Conservation (phyloP, 2,329 filamentous ascomycete species). For the Helotiales sp. region DNA sequence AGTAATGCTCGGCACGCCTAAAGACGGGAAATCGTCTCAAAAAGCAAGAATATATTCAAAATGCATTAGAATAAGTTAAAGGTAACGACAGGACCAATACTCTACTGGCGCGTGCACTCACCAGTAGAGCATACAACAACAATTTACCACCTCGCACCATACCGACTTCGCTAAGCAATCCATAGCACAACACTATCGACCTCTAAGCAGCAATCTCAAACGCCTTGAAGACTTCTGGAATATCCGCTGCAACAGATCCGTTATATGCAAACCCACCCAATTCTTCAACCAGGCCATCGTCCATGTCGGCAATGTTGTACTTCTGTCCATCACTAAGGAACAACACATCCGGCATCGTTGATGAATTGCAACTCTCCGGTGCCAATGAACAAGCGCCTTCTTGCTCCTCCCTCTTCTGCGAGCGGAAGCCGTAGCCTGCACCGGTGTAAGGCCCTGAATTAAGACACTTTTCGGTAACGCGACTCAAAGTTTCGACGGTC, state of each 20-base stretch:
- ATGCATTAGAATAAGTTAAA: too few relatives aligned
- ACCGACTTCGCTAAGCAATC: neutral
- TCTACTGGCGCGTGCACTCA: too few relatives aligned
- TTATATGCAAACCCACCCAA: neutral
- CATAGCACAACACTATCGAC: neutral
- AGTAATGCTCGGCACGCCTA: too few relatives aligned
- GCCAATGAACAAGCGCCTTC: neutral
- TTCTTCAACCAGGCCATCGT: neutral
- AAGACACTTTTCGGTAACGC: slow-evolving; percentile 1
- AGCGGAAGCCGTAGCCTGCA: neutral
- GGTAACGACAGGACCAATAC: too few relatives aligned
- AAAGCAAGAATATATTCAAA: too few relatives aligned
- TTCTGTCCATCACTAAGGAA: slow-evolving; percentile 3
- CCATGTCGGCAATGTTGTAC: slow-evolving; percentile 5
- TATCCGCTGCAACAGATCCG: neutral
- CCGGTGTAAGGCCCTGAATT: neutral
- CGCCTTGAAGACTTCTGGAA: slow-evolving; percentile 5
- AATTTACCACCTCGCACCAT: too few relatives aligned
- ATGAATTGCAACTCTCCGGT: neutral
- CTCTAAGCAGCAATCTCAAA: slow-evolving; percentile 4
- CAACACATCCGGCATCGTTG: neutral
- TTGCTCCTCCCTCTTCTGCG: neutral
- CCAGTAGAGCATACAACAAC: too few relatives aligned
- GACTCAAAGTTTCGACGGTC: neutral
- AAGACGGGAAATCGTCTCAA: too few relatives aligned